Base-by-base conservation (phyloP, 257 asterid species). In the Gardenia jasminoides region DNA sequence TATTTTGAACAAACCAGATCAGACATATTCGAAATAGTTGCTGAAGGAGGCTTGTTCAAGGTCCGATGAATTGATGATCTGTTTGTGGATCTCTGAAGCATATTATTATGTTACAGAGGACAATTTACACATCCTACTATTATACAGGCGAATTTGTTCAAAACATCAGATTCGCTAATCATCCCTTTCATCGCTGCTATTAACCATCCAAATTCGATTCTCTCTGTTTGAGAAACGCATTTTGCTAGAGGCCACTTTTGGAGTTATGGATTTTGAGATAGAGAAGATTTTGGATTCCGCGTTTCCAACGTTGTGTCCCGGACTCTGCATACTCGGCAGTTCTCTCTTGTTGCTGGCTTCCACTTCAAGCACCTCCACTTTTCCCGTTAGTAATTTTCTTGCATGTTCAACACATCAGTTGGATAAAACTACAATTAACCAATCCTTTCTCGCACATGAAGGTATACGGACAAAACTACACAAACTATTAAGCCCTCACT, bases 21-120 rank as follows among this genome's bases (percentile, higher is more conserved):
- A 59, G 30, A 24, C 7, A 6, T 0, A 15, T 36, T 36, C 47
- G 43, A 54, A 36, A 56, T 54, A 44, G 36, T 59, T 41, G 24
- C 1, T 7, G 12, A 31, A 47, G 50, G 12, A 17, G 72, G 73
- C 30, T 56, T 22, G 70, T 75, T 76, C 19, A 33, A 54, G 24
- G 65, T 31, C 20, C 13, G n/a, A 75, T 41, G 50, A 67, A 44
- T 30, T 46, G 72, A 67, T 67, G 72, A 67, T 47, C 80, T 65
- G 36, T 58, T 16, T 76, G 66, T 5, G 65, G 50, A 47, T 64
- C 39, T 28, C 17, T 2, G 17, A 7, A 7, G 3, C 20, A 39
- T n/a, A n/a, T n/a, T n/a, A n/a, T n/a, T n/a, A n/a, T 75, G 19
- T 8, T 24, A 26, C n/a, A 75, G 2, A 15, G 39, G 39, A 7